Percentiles rank a stretch among this genome's conserved stretches.
These are phyloP conservation scores for Botryotinia narcissicola DNA, from an alignment of 2,329 filamentous ascomycete genomes.

Conservation along the genomic window DNA sequence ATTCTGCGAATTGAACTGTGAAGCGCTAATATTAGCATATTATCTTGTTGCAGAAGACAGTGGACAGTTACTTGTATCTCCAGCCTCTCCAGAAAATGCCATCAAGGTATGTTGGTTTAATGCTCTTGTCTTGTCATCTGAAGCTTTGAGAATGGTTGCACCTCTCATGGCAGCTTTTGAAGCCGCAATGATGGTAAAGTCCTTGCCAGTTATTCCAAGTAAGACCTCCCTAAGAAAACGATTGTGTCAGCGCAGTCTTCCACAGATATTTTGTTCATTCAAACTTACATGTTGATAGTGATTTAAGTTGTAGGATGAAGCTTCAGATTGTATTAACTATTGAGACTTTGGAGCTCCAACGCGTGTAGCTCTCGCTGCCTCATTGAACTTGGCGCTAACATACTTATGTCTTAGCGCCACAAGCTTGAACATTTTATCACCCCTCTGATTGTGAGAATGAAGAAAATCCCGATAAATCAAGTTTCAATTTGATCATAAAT, in stretches of 20 bases:
- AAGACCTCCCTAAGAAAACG: constrained; percentile 77
- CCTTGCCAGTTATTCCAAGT: constrained; percentile 96
- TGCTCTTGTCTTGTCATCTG: constrained; percentile 92
- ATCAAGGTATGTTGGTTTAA: constrained; percentile 94
- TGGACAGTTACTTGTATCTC: constrained; percentile 72
- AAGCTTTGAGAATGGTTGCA: constrained; percentile 89
- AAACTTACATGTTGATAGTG: constrained; percentile 34
- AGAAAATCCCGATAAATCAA: background rate
- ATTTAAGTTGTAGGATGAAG: constrained; percentile 28
- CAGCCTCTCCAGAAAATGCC: constrained; percentile 93
- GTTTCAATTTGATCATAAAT: background rate
- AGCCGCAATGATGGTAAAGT: constrained; percentile 96
- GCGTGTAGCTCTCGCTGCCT: constrained; percentile 38
- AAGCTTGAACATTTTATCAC: constrained; percentile 8
- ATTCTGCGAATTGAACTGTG: constrained; percentile 96
- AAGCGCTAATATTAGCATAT: constrained; percentile 19
- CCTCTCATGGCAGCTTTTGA: constrained; percentile 99
- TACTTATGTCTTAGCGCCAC: constrained; percentile 8
- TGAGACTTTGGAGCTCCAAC: constrained; percentile 28
- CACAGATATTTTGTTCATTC: background rate
- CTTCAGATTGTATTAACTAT: constrained; percentile 29
- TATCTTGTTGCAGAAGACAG: background rate
- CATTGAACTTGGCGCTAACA: constrained; percentile 23
- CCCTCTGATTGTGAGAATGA: background rate
- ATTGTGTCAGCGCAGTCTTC: constrained; percentile 19